These are phyloP conservation scores for Rhizopogon sp. DNA, from an alignment of 768 basidiomycete genomes.

Conservation along the genomic window DNA sequence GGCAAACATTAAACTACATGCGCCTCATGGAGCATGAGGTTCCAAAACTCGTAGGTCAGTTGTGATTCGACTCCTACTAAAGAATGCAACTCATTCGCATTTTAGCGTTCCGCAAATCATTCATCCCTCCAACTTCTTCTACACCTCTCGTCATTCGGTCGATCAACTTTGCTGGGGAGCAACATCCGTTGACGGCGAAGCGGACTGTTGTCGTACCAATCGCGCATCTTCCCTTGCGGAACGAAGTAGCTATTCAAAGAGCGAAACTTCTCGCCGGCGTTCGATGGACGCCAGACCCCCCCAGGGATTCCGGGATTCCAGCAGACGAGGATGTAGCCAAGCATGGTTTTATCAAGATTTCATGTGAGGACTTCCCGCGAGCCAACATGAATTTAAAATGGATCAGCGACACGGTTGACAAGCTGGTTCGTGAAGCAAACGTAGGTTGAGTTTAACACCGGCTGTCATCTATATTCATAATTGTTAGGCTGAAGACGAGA, in stretches of 20 bases:
- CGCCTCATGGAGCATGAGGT: slow-evolving; percentile 87
- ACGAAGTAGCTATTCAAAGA: slow-evolving; percentile 69
- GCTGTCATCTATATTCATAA: slow-evolving; percentile 9
- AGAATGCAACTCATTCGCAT: slow-evolving; percentile 11
- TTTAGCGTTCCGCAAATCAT: slow-evolving; percentile 78
- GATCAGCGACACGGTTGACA: slow-evolving; percentile 83
- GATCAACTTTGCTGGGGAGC: slow-evolving; percentile 72
- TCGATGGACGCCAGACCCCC: slow-evolving; percentile 77
- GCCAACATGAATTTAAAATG: slow-evolving; percentile 90
- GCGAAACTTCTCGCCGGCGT: slow-evolving; percentile 86
- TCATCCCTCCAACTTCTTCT: slow-evolving; percentile 55
- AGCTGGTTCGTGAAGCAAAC: slow-evolving; percentile 76
- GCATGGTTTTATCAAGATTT: slow-evolving; percentile 86
- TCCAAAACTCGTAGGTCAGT: slow-evolving; percentile 77
- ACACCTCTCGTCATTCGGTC: slow-evolving; percentile 69
- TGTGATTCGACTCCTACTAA: not conserved
- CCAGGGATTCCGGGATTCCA: slow-evolving; percentile 58
- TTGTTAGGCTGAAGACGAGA: slow-evolving; percentile 30
- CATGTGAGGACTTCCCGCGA: slow-evolving; percentile 82
- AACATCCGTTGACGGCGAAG: slow-evolving; percentile 68
- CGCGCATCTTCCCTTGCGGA: slow-evolving; percentile 60
- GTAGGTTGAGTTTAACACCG: slow-evolving; percentile 42
- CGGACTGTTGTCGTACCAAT: slow-evolving; percentile 73
- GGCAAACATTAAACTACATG: slow-evolving; percentile 71
- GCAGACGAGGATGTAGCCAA: slow-evolving; percentile 37